A percentile compares a stretch with the other conserved stretches of the same genome.
Evolutionary conservation across 495 filamentous ascomycete genomes (phyloP).

Genomic region (Daldinia caldariorum): DNA sequence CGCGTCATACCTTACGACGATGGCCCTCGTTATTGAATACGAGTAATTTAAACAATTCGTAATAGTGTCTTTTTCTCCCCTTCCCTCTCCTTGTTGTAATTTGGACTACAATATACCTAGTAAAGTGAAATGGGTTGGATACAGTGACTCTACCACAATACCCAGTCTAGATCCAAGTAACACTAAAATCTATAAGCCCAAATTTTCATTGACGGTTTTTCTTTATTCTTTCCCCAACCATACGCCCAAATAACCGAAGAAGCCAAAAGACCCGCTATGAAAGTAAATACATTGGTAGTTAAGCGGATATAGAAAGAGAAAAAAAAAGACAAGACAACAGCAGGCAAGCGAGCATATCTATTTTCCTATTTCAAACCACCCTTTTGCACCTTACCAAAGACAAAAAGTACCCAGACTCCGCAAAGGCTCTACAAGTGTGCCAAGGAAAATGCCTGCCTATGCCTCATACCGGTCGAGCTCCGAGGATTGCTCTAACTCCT

Average conservation of each 20-base stretch:
- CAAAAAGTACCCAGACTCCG: conserved; percentile 12
- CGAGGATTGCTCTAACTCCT: conserved; percentile 30
- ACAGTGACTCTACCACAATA: too few relatives aligned
- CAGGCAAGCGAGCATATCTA: conserved; percentile 3
- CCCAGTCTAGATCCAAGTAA: background rate
- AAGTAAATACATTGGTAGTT: background rate
- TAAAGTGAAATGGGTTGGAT: too few relatives aligned
- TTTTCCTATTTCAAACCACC: background rate
- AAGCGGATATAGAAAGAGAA: background rate
- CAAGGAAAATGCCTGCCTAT: conserved; percentile 27
- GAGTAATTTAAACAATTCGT: too few relatives aligned
- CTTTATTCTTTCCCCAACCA: background rate
- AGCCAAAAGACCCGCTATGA: background rate
- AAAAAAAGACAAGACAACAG: background rate
- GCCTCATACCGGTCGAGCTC: conserved; percentile 16
- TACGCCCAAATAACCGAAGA: background rate
- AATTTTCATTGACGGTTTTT: background rate
- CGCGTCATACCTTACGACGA: too few relatives aligned
- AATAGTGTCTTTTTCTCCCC: too few relatives aligned
- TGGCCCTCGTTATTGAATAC: too few relatives aligned
- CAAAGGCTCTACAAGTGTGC: conserved; percentile 1
- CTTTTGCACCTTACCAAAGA: background rate
- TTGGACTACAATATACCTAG: too few relatives aligned
- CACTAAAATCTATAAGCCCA: background rate
- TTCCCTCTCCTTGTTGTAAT: too few relatives aligned